These are phyloP conservation scores for Chrysanthemum lavandulifolium DNA, from an alignment of 129 eudicot genomes.

Conservation along the genomic window DNA sequence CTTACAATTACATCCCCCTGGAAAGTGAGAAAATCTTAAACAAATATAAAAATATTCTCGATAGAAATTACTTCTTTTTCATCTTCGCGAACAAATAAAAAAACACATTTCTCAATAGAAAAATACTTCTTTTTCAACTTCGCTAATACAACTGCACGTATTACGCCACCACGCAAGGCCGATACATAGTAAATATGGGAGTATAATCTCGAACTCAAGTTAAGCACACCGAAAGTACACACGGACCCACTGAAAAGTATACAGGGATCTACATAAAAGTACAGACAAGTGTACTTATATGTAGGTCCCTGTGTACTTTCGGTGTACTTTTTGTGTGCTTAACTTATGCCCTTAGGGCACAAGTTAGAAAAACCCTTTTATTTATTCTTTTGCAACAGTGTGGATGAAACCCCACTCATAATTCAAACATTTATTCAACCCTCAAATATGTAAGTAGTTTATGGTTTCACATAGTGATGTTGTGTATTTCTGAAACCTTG, in stretches of 20 bases:
- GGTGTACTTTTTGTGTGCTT: too few species aligned
- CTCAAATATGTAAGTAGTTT: neutral
- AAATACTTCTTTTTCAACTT: too few species aligned
- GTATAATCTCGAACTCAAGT: neutral
- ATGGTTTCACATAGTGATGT: neutral
- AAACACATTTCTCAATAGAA: neutral
- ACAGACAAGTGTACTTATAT: too few species aligned
- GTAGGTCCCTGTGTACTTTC: too few species aligned
- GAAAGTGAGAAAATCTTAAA: constrained; percentile 1
- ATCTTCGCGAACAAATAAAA: neutral
- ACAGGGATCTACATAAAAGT: too few species aligned
- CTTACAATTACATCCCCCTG: constrained; percentile 96
- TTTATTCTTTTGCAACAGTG: neutral
- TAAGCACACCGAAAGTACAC: too few species aligned
- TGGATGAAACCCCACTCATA: neutral
- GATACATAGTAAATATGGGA: neutral
- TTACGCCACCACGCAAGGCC: too few species aligned
- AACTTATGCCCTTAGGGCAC: too few species aligned
- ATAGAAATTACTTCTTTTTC: too few species aligned
- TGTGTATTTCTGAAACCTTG: neutral
- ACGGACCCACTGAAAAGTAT: too few species aligned
- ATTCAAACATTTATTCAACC: neutral
- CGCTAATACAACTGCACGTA: too few species aligned
- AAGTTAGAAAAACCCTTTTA: too few species aligned
- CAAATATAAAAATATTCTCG: neutral